Evolutionary conservation across 164 flowering plant genomes (phyloP).

Genomic region (Echeveria elegans): DNA sequence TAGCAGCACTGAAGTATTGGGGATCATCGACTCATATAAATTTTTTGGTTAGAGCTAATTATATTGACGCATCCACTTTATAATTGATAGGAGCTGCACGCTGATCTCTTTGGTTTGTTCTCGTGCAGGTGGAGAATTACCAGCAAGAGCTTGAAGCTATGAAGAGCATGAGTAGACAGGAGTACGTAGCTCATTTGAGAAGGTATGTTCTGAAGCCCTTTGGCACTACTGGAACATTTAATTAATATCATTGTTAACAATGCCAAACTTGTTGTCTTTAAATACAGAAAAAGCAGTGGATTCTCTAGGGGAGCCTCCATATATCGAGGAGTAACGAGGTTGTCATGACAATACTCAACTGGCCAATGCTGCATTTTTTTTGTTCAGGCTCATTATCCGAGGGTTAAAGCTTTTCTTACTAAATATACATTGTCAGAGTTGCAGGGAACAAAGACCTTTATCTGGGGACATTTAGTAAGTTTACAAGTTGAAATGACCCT

Average conservation of each 20-base stretch:
- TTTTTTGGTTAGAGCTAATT: constrained; percentile 34
- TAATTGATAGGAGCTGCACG: not conserved
- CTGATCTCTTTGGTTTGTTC: not conserved
- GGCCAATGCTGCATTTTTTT: not conserved
- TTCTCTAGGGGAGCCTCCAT: constrained; percentile 74
- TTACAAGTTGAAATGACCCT: not conserved
- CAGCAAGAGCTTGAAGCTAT: constrained; percentile 49
- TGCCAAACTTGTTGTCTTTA: too few relatives aligned
- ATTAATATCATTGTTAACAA: too few relatives aligned
- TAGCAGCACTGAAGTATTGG: constrained; percentile 70
- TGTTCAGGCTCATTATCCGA: too few relatives aligned
- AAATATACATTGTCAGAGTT: constrained; percentile 31
- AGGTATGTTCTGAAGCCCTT: constrained; percentile 21
- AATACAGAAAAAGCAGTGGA: constrained; percentile 63
- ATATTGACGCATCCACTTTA: not conserved
- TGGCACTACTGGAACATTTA: too few relatives aligned
- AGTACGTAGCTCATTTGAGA: constrained; percentile 57
- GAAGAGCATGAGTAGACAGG: constrained; percentile 62
- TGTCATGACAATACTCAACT: not conserved
- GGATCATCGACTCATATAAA: constrained; percentile 62
- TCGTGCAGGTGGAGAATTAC: constrained; percentile 43
- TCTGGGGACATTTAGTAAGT: constrained; percentile 66
- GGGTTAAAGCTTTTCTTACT: not conserved
- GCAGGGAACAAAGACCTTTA: constrained; percentile 70
- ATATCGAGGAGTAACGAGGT: constrained; percentile 77